Evolutionary conservation across 768 basidiomycete species (phyloP), one percentile per base, ranked within the genome.

Genomic region (Amanita subjunquillea): DNA sequence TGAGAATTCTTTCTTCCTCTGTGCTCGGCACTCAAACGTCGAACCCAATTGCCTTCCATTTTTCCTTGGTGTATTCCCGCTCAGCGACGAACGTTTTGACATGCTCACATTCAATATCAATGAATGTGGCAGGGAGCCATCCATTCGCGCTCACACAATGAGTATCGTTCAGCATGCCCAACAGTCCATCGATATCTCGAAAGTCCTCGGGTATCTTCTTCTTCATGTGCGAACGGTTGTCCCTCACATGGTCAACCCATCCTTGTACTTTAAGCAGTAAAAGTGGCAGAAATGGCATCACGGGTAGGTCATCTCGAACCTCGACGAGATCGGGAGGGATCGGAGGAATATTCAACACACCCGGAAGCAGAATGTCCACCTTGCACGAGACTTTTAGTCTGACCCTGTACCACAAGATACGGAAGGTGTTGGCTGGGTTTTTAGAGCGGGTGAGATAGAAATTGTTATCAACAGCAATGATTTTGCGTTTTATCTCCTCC

Each of bases 331-430:
- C 22, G 9, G n/a, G 15, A 22, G 51, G 41, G 2, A 60, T 55
- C 1, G 38, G 12, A 8, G 57, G 57, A 45, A 62, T 55, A 25
- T 54, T 45, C 15, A 62, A 39, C 13, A 40, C 5, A 2, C 58
- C 52, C 2, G 60, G 60, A 15, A 54, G 23, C 5, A 60, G 52
- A 23, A 62, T 52, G 41, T 61, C 61, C 37, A 61, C 55, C 32
- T 62, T 61, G 50, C 61, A 62, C 1, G 34, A 36, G 27, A 36
- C 3, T 1, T 20, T 5, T 3, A 4, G 41, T 39, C 41, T 17
- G 3, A 48, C n/a, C 15, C 17, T 41, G 40, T 15, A 53, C 53
- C 50, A 53, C 15, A 54, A 29, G 2, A 55, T 29, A 4, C 23
- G 29, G 37, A 44, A 53, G 2, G 44, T 49, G 32, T 51, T 36